These are phyloP conservation scores for Saitozyma podzolica DNA, from an alignment of 768 basidiomycete species.

Conservation along the genomic window DNA sequence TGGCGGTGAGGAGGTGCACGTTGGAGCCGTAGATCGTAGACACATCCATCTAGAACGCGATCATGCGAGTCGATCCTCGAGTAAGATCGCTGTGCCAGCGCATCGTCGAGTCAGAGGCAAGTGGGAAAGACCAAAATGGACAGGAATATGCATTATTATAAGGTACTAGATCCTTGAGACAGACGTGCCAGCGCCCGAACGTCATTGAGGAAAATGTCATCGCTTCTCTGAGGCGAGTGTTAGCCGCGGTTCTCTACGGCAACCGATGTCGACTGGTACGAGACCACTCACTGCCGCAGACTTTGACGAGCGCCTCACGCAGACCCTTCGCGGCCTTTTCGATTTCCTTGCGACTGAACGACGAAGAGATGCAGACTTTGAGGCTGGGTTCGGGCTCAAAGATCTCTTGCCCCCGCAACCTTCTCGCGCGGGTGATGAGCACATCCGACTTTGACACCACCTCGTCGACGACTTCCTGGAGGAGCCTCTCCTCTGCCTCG, in stretches of 20 bases:
- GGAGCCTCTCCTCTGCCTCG: slow-evolving; percentile 67
- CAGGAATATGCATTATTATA: neutral
- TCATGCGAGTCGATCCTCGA: too few relatives aligned
- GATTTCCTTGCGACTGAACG: slow-evolving; percentile 80
- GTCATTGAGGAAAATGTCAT: neutral
- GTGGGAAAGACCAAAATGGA: neutral
- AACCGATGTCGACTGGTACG: neutral
- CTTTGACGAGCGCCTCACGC: slow-evolving; percentile 72
- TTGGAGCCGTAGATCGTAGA: slow-evolving; percentile 13
- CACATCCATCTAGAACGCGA: neutral
- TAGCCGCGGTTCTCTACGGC: neutral
- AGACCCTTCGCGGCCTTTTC: slow-evolving; percentile 81
- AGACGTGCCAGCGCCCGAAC: neutral
- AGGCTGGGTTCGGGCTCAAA: slow-evolving; percentile 80
- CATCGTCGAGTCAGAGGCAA: too few relatives aligned
- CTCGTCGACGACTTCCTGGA: slow-evolving; percentile 94
- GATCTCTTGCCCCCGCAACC: slow-evolving; percentile 79
- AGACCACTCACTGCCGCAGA: slow-evolving; percentile 58
- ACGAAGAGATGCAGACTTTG: slow-evolving; percentile 75
- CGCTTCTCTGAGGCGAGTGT: neutral
- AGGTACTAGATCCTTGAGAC: neutral
- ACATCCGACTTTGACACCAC: slow-evolving; percentile 71
- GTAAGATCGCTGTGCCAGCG: too few relatives aligned
- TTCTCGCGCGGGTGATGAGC: slow-evolving; percentile 78
- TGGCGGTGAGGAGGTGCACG: slow-evolving; percentile 30